Base-by-base conservation (phyloP, 768 basidiomycete species). In the Amanita brunnescens region DNA sequence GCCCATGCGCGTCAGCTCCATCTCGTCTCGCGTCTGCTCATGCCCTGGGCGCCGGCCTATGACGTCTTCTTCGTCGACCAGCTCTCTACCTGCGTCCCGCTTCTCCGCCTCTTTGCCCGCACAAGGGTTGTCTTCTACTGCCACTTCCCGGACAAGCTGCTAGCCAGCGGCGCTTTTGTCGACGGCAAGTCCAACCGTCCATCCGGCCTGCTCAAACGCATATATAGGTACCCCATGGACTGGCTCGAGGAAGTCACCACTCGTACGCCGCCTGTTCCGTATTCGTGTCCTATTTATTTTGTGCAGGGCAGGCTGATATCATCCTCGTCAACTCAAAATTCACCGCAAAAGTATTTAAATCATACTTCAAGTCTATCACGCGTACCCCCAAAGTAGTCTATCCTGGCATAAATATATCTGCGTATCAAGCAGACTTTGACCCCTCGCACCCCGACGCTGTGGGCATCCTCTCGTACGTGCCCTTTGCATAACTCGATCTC, bases 11-110 rank as follows among this genome's bases (percentile, higher is more conserved):
- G 91, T 20, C 94, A 97, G 56, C 73, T 98, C 1, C 89, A 94
- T 58, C 79, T 99, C 43, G 81, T 82, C 0, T 56, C 70, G 5
- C 75, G 81, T 45, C 74, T 96, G n/a, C 64, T 92, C 18, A 62
- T 63, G 18, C 69, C 71, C 5, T 62, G 66, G 12, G 68, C 74
- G 3, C 72, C 75, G 5, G 60, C 68, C 29, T 81, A 86, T 60
- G 94, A 98, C 61, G 81, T 97, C 18, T 94, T 84, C 69, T 84
- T 98, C 53, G 88, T 97, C 3, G 95, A 98, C 69, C 96, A 97
- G 63, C 81, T 98, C 16, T 92, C 91, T 4, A 91, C 93, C 1
- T 92, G 87, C 56, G 73, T 97, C 21, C 95, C 95, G 0, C 72
- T 96, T 52, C 73, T 99, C 0, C 78, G 89, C 2, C 59, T 70